phyloP scores from a whole-genome alignment of 441 rosid species.

The Gossypium lobatum region DNA sequence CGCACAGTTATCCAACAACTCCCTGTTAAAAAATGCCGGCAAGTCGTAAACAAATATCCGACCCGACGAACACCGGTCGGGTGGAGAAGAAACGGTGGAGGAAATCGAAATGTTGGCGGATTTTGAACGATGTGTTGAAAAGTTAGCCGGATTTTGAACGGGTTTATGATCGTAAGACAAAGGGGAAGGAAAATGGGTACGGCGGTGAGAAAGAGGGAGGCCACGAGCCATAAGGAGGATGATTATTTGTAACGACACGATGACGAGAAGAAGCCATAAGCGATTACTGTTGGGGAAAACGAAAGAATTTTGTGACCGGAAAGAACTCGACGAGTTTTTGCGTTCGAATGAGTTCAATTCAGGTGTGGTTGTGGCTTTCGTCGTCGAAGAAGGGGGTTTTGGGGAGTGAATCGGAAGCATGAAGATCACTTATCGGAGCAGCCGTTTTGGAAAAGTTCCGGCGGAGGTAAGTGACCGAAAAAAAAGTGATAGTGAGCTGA shows the following conservation, averaged over 20 bases:
- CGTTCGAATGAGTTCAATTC: conserved; percentile 26
- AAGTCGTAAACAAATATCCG: conserved; percentile 71
- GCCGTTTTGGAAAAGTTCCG: not conserved
- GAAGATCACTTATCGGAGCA: conserved; percentile 14
- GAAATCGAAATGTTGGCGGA: conserved; percentile 8
- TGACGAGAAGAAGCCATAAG: conserved; percentile 50
- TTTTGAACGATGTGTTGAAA: not conserved
- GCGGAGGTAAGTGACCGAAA: not conserved
- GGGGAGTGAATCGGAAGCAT: conserved; percentile 44
- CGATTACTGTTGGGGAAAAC: conserved; percentile 35
- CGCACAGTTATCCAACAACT: conserved; percentile 55
- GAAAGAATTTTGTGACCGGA: conserved; percentile 26
- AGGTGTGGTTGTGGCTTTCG: conserved; percentile 30
- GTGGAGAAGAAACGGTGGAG: conserved; percentile 11
- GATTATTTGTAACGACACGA: conserved; percentile 54
- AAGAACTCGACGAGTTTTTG: conserved; percentile 38
- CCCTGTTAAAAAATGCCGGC: conserved; percentile 58
- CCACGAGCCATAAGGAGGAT: conserved; percentile 52
- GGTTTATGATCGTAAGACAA: conserved; percentile 18
- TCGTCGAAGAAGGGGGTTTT: conserved; percentile 16
- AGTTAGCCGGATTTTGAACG: not conserved
- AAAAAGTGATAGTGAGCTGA: not conserved
- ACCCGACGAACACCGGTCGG: conserved; percentile 42
- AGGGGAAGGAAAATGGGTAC: conserved; percentile 25
- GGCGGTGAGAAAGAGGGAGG: conserved; percentile 36